phyloP scores from a whole-genome alignment of 2,329 filamentous ascomycete genomes.

The Nemania sp. region DNA sequence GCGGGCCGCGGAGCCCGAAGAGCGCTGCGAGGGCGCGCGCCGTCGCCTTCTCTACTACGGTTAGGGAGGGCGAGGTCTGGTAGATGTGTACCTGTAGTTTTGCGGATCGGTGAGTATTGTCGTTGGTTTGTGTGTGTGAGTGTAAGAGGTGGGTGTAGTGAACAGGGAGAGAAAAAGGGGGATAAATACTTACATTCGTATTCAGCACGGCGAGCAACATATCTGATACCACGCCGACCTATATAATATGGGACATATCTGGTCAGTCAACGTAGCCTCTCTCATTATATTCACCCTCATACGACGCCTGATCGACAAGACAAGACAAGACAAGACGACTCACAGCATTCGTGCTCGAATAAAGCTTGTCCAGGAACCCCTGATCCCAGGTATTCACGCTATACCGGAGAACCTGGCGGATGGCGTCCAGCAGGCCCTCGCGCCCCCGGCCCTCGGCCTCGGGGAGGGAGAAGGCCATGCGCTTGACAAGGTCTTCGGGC shows the following conservation, averaged over 20 bases:
- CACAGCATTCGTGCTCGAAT: constrained; percentile 84
- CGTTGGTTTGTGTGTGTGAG: neutral
- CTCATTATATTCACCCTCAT: neutral
- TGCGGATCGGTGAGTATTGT: constrained; percentile 10
- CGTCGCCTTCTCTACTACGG: constrained; percentile 85
- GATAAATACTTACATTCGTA: constrained; percentile 76
- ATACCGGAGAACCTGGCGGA: constrained; percentile 75
- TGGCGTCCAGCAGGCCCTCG: constrained; percentile 72
- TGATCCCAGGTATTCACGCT: constrained; percentile 99
- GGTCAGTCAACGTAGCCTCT: neutral
- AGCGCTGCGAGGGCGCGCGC: constrained; percentile 71
- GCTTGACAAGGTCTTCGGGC: constrained; percentile 60
- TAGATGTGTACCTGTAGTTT: constrained; percentile 76
- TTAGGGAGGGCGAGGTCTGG: constrained; percentile 87
- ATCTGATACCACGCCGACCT: constrained; percentile 84
- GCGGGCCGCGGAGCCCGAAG: constrained; percentile 74
- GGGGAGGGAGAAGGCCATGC: constrained; percentile 64
- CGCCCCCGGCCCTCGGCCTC: constrained; percentile 62
- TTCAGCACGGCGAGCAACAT: constrained; percentile 84
- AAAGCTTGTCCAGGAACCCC: constrained; percentile 94
- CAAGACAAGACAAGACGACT: constrained; percentile 33
- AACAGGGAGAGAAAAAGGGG: too few species aligned
- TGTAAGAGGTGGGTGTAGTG: neutral
- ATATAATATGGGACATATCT: neutral
- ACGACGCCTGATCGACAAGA: too few species aligned